Evolutionary conservation across 2,329 filamentous ascomycete species (phyloP), one percentile per base, ranked within the genome.

Genomic region (Aspergillus sp.): DNA sequence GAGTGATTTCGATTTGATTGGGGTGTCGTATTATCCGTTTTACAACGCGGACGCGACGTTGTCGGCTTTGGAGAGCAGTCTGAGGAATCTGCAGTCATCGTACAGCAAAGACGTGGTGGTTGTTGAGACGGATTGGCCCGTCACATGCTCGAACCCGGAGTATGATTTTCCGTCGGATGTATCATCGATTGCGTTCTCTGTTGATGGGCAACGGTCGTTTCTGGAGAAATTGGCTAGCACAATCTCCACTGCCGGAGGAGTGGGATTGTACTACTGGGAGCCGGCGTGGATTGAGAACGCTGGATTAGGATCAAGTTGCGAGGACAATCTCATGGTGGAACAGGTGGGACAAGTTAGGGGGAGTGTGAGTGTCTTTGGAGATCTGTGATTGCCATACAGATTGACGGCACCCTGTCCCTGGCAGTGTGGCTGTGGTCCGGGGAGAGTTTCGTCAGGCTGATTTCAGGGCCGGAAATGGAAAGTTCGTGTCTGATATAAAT

Each of bases 11-110:
- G 85, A 89, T 62, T 76, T 84, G 53, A 85, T 88, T 69, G 85
- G 83, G 5, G 79, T 89, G 0, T 84, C 80, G 0, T 88, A 83
- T 68, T 88, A 89, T 59, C 85, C 85, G 0, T 88, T 87, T 66
- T 88, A 85, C 66, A 78, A 75, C 60, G 61, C 71, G 0, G 69
- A 60, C 1, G 84, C 84, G 1, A 84, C 80, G 0, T 72, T 88
- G 0, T 65, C 77, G 0, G 71, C 73, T 7, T 73, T 88, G 30
- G 72, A 77, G 57, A 70, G 69, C 0, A 79, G 74, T 13, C 60
- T 88, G 49, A 71, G 61, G 4, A 82, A 81, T 48, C 77, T 88
- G 73, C 78, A 77, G 10, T 73, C 65, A 38, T 76, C 72, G 3
- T 88, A 81, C 71, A 75, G 74, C 7, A 88, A 88, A 66, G 73